These are phyloP conservation scores for Phlegmacium glaucopus DNA, from an alignment of 768 basidiomycete species.

Conservation along the genomic window DNA sequence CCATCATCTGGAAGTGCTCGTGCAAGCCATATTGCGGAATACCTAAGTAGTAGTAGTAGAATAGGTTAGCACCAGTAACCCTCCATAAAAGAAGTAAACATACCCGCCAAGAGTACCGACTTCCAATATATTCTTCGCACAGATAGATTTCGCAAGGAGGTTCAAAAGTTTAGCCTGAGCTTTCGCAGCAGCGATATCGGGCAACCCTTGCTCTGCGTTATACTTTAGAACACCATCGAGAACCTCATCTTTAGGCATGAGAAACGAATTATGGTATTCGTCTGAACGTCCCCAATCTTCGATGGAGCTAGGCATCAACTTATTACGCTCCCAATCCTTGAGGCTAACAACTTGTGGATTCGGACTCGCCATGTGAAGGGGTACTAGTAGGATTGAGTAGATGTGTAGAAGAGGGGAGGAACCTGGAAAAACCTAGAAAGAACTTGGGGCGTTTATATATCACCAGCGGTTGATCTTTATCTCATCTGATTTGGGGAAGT, in stretches of 20 bases:
- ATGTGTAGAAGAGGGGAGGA: too few relatives aligned
- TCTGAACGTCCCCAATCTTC: conserved; percentile 53
- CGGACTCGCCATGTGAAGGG: too few relatives aligned
- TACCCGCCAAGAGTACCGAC: neutral
- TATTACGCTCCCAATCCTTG: too few relatives aligned
- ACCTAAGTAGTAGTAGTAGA: conserved; percentile 20
- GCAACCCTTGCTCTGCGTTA: conserved; percentile 41
- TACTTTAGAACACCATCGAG: conserved; percentile 40
- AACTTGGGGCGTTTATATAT: too few relatives aligned
- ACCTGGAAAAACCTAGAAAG: too few relatives aligned
- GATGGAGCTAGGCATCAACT: too few relatives aligned
- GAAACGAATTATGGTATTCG: conserved; percentile 53
- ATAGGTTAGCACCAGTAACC: neutral
- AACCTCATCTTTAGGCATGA: conserved; percentile 39
- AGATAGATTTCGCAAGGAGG: neutral
- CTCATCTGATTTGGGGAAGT: too few relatives aligned
- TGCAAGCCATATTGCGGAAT: conserved; percentile 44
- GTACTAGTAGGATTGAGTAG: too few relatives aligned
- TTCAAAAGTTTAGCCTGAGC: conserved; percentile 45
- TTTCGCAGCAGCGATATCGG: conserved; percentile 49
- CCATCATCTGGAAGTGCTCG: conserved; percentile 49
- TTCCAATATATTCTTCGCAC: neutral
- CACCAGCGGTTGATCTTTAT: too few relatives aligned
- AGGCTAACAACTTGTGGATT: too few relatives aligned
- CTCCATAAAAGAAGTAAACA: neutral